Conservation (phyloP, 2,329 filamentous ascomycete species). For the Hansfordia pulvinata region DNA sequence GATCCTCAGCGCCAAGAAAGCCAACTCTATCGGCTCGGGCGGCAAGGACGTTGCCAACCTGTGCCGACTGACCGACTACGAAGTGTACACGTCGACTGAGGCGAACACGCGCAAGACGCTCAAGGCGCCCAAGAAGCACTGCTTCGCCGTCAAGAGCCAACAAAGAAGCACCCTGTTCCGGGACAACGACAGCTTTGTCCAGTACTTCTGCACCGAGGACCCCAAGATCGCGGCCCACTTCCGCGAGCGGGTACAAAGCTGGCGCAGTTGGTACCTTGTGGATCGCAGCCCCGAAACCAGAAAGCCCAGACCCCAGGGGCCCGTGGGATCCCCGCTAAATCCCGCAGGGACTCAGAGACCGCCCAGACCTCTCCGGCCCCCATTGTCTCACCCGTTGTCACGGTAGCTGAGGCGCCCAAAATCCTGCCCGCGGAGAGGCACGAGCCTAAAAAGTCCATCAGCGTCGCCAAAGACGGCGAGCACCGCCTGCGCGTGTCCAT, state of each 20-base stretch:
- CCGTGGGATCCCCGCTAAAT: conserved; percentile 14
- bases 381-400: too few relatives aligned
- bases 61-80: conserved; percentile 83
- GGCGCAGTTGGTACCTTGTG: conserved; percentile 87
- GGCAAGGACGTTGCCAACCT: conserved; percentile 58
- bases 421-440: conserved; percentile 12
- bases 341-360: too few relatives aligned
- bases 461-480: conserved; percentile 16
- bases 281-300: conserved; percentile 50
- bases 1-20: conserved; percentile 55
- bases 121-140: conserved; percentile 72
- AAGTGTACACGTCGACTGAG: conserved; percentile 69
- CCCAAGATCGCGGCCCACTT: conserved; percentile 51
- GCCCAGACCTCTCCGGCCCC: too few relatives aligned
- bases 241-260: conserved; percentile 57
- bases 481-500: conserved; percentile 25
- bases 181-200: conserved; percentile 73
- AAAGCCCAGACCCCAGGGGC: conserved; percentile 18
- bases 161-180: conserved; percentile 77
- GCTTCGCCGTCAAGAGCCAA: conserved; percentile 84
- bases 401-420: conserved; percentile 15
- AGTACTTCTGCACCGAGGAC: conserved; percentile 82
- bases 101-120: conserved; percentile 56
- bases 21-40: conserved; percentile 35
- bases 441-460: conserved; percentile 15